Evolutionary conservation across 2,329 filamentous ascomycete genomes (phyloP).

Genomic region (Bipolaris zeicola): DNA sequence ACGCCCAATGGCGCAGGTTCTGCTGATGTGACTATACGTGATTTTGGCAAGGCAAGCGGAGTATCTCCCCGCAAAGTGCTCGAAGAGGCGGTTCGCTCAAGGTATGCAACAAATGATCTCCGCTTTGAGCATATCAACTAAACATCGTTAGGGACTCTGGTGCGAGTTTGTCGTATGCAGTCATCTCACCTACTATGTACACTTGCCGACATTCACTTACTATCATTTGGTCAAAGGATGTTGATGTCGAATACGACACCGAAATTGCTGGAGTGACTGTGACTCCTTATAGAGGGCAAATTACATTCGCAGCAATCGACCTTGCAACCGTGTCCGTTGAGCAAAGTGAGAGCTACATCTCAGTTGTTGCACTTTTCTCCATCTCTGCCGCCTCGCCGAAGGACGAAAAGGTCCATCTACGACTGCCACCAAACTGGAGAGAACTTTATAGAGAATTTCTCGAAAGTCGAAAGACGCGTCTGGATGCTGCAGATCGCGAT

Average conservation of each 20-base stretch:
- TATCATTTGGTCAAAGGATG: constrained; percentile 78
- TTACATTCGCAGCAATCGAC: constrained; percentile 73
- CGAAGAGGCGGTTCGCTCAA: constrained; percentile 85
- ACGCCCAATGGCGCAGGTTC: constrained; percentile 42
- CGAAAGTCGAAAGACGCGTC: constrained; percentile 69
- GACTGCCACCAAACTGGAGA: constrained; percentile 79
- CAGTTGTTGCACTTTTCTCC: constrained; percentile 80
- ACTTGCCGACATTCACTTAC: constrained; percentile 76
- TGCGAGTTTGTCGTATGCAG: constrained; percentile 68
- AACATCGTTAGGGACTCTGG: constrained; percentile 65
- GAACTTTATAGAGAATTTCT: constrained; percentile 84
- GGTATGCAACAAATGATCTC: constrained; percentile 54
- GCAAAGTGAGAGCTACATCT: constrained; percentile 87
- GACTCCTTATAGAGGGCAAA: constrained; percentile 52
- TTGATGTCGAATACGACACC: constrained; percentile 57
- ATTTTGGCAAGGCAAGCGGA: constrained; percentile 85
- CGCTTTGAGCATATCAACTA: not conserved
- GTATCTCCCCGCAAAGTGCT: constrained; percentile 75
- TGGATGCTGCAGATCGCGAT: constrained; percentile 72
- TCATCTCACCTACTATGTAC: constrained; percentile 75
- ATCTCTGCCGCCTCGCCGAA: constrained; percentile 77
- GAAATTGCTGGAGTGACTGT: constrained; percentile 52
- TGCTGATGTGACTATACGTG: constrained; percentile 67
- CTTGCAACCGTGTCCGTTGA: constrained; percentile 75
- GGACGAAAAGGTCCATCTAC: constrained; percentile 83